Conservation (phyloP, 331 rosid species). For the Spiraea crenata region DNA sequence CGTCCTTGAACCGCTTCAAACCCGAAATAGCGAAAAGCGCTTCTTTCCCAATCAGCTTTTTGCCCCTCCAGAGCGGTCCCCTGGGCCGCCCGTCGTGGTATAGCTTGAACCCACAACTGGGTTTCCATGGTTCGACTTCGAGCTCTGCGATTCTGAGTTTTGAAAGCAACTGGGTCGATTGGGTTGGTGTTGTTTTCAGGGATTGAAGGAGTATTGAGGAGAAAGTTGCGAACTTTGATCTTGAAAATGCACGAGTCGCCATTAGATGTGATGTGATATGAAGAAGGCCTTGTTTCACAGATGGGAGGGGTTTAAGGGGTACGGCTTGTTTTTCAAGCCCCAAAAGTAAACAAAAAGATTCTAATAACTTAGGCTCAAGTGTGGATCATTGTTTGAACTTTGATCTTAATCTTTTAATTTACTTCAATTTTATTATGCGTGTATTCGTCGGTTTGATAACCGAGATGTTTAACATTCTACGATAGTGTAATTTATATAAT, state of each 20-base stretch:
- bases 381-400: too few relatives aligned
- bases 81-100: slow-evolving; percentile 96
- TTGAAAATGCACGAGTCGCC: slow-evolving; percentile 51
- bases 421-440: too few relatives aligned
- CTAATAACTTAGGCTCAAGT: too few relatives aligned
- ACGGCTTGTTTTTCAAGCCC: too few relatives aligned
- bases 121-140: slow-evolving; percentile 21
- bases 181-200: slow-evolving; percentile 20
- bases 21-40: slow-evolving; percentile 74
- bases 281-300: background rate
- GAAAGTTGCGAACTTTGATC: slow-evolving; percentile 30
- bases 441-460: too few relatives aligned
- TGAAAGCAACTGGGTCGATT: slow-evolving; percentile 13
- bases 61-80: slow-evolving; percentile 98
- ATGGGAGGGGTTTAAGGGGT: background rate
- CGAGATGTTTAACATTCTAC: too few relatives aligned
- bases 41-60: slow-evolving; percentile 88
- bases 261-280: slow-evolving; percentile 17
- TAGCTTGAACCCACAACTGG: slow-evolving; percentile 32
- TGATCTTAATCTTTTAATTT: too few relatives aligned
- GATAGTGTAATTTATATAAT: too few relatives aligned
- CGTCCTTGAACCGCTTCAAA: slow-evolving; percentile 73
- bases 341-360: too few relatives aligned
- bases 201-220: slow-evolving; percentile 30
- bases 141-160: slow-evolving; percentile 16